These are phyloP conservation scores for Aspergillus sp. DNA, from an alignment of 2,329 filamentous ascomycete species.

Conservation along the genomic window DNA sequence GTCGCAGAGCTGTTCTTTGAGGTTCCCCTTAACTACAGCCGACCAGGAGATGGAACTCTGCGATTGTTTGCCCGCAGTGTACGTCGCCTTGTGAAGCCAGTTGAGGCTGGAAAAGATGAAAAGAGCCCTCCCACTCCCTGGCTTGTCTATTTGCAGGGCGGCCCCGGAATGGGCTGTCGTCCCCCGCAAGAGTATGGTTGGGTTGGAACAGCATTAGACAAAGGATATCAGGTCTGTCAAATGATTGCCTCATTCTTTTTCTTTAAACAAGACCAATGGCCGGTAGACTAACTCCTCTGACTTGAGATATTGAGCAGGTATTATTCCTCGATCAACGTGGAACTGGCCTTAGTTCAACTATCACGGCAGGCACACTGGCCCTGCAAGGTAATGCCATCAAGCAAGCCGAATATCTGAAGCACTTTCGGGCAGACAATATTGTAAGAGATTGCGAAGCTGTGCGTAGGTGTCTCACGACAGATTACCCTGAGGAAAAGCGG, in stretches of 20 bases:
- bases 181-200: slow-evolving; percentile 72
- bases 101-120: slow-evolving; percentile 44
- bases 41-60: slow-evolving; percentile 61
- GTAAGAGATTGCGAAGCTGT: slow-evolving; percentile 88
- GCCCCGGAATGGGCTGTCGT: slow-evolving; percentile 75
- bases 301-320: slow-evolving; percentile 35
- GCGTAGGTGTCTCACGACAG: slow-evolving; percentile 68
- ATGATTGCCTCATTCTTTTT: not conserved
- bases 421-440: slow-evolving; percentile 86
- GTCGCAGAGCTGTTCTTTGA: slow-evolving; percentile 84
- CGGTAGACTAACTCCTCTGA: not conserved
- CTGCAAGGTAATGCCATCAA: slow-evolving; percentile 62
- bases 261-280: not conserved
- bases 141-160: slow-evolving; percentile 77
- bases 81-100: slow-evolving; percentile 57
- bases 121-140: slow-evolving; percentile 53
- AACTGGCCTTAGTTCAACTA: slow-evolving; percentile 78
- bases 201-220: slow-evolving; percentile 69
- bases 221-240: slow-evolving; percentile 70
- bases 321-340: slow-evolving; percentile 90
- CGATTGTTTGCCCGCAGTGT: slow-evolving; percentile 77
- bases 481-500: slow-evolving; percentile 67
- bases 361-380: slow-evolving; percentile 71
- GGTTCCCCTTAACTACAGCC: slow-evolving; percentile 76
- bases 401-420: slow-evolving; percentile 78